Conservation (phyloP, 768 basidiomycete species). For the Boletus subparvulus region DNA sequence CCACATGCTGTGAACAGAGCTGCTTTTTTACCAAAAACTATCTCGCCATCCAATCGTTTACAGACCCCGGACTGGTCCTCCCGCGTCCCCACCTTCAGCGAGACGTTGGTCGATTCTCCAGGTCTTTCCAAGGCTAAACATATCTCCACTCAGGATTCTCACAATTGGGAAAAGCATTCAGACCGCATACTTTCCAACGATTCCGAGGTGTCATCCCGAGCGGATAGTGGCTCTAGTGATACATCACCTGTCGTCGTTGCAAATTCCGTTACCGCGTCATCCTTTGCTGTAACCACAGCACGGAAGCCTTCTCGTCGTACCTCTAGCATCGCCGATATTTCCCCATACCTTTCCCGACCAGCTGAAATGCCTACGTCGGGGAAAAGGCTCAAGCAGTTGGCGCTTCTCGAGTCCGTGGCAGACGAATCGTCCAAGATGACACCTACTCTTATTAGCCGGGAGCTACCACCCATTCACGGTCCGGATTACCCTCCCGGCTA, state of each 20-base stretch:
- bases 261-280: slow-evolving; percentile 7
- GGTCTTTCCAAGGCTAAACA: slow-evolving; percentile 4
- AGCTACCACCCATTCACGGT: slow-evolving; percentile 19
- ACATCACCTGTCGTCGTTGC: slow-evolving; percentile 7
- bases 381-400: slow-evolving; percentile 66
- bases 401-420: slow-evolving; percentile 68
- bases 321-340: slow-evolving; percentile 63
- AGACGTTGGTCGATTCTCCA: slow-evolving; percentile 6
- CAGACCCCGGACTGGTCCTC: slow-evolving; percentile 35
- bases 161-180: slow-evolving; percentile 4
- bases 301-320: slow-evolving; percentile 35
- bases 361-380: slow-evolving; percentile 55
- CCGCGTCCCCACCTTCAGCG: slow-evolving; percentile 26
- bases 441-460: slow-evolving; percentile 34
- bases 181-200: background rate
- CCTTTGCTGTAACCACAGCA: slow-evolving; percentile 12
- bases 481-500: slow-evolving; percentile 3
- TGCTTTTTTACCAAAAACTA: slow-evolving; percentile 11
- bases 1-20: background rate
- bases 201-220: background rate
- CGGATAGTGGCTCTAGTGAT: slow-evolving; percentile 2
- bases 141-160: slow-evolving; percentile 1
- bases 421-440: slow-evolving; percentile 71
- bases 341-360: slow-evolving; percentile 62
- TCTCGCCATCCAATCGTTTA: slow-evolving; percentile 12